Conservation (phyloP, 2,329 filamentous ascomycete species). For the Ascochyta clinopodiicola region DNA sequence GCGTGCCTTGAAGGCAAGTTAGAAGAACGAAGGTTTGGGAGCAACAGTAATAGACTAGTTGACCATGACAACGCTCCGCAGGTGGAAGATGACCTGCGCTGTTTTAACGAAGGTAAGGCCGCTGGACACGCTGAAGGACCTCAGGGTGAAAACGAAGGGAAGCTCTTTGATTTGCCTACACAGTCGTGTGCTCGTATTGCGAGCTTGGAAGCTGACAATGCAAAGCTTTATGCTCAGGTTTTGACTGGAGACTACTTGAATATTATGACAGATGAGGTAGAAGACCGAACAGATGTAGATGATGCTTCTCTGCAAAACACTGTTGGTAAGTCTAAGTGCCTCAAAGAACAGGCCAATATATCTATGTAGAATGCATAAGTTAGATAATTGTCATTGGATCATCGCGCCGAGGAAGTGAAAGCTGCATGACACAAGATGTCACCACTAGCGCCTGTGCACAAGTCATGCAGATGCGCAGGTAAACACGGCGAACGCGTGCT, state of each 20-base stretch:
- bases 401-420: background rate
- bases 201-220: background rate
- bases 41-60: background rate
- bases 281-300: background rate
- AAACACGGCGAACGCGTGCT: conserved; percentile 25
- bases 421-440: background rate
- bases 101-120: background rate
- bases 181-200: background rate
- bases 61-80: background rate
- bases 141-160: background rate
- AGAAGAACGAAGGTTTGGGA: background rate
- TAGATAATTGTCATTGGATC: too few species aligned
- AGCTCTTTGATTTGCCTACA: background rate
- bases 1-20: background rate
- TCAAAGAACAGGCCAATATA: too few species aligned
- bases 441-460: background rate
- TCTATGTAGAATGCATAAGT: too few species aligned
- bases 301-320: too few species aligned
- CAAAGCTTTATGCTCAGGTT: background rate
- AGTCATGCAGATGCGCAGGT: conserved; percentile 11
- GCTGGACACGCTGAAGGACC: background rate
- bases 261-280: background rate
- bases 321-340: too few species aligned
- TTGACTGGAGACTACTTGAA: background rate
- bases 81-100: background rate